A percentile compares a stretch with the other conserved stretches of the same genome.
Evolutionary conservation across 2,329 filamentous ascomycete species (phyloP).

Genomic region (Aspergillus ochraceoroseus): DNA sequence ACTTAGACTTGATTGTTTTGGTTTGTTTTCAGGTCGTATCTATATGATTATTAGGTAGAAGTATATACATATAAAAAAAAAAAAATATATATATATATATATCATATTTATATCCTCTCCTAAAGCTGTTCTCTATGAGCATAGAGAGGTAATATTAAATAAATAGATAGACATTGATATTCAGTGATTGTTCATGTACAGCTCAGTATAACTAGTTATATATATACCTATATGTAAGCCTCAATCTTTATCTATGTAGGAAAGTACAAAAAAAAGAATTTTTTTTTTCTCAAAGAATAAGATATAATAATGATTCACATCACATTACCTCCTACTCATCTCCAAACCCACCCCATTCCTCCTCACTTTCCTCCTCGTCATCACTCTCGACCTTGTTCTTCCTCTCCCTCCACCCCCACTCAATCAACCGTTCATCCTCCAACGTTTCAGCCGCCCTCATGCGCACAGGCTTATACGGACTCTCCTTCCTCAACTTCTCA

Average conservation of each 20-base stretch:
- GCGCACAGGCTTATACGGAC: slow-evolving; percentile 67
- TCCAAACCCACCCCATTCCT: slow-evolving; percentile 65
- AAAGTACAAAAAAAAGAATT: too few relatives aligned
- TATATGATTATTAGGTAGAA: not conserved
- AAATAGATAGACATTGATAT: too few relatives aligned
- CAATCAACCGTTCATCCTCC: slow-evolving; percentile 67
- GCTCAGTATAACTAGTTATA: too few relatives aligned
- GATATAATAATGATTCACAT: too few relatives aligned
- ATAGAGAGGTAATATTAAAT: too few relatives aligned
- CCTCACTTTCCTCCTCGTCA: slow-evolving; percentile 46
- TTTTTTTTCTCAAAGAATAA: too few relatives aligned
- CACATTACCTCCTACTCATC: too few relatives aligned
- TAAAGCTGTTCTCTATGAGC: too few relatives aligned
- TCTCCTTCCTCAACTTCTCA: slow-evolving; percentile 44
- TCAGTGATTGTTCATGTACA: too few relatives aligned
- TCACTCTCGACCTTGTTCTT: slow-evolving; percentile 32
- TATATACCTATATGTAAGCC: too few relatives aligned
- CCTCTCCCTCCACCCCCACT: slow-evolving; percentile 49
- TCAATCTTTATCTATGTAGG: too few relatives aligned
- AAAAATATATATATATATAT: not conserved
- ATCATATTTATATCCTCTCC: slow-evolving; percentile 3
- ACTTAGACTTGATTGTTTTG: not conserved
- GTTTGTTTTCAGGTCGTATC: not conserved
- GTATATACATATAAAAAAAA: slow-evolving; percentile 4
- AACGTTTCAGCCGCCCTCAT: slow-evolving; percentile 64